phyloP scores from a whole-genome alignment of 225 moss, liverwort and hornwort genomes.

The Sphagnum tenellum region DNA sequence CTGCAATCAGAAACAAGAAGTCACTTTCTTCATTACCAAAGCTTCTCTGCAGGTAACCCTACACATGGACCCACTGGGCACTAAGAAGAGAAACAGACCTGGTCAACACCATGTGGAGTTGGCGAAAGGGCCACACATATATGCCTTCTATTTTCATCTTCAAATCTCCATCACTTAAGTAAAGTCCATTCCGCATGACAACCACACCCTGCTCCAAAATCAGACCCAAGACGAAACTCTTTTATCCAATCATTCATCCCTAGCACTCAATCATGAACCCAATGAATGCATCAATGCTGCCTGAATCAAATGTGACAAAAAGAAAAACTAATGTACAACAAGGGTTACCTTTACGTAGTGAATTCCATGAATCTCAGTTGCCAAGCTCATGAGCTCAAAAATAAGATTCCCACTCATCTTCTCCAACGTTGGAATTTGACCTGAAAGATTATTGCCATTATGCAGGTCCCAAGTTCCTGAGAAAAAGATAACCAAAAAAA shows the following conservation, averaged over 20 bases:
- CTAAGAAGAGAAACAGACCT: conserved; percentile 30
- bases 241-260: not conserved
- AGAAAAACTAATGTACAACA: not conserved
- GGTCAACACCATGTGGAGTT: conserved; percentile 93
- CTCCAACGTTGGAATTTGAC: conserved; percentile 66
- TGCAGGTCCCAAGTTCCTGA: conserved; percentile 74
- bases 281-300: not conserved
- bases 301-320: not conserved
- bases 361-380: conserved; percentile 78
- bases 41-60: no score
- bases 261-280: not conserved
- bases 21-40: no score
- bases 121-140: conserved; percentile 94
- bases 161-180: conserved; percentile 68
- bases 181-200: conserved; percentile 78
- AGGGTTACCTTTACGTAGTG: conserved; percentile 80
- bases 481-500: conserved; percentile 2
- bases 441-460: conserved; percentile 61
- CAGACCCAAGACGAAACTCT: not conserved
- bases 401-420: conserved; percentile 72
- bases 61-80: not conserved
- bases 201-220: conserved; percentile 61
- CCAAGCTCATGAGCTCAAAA: conserved; percentile 83
- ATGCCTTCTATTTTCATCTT: conserved; percentile 98
- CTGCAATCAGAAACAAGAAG: conserved; percentile 20